Base-by-base conservation (phyloP, 768 basidiomycete species). In the Cubamyces sp. region DNA sequence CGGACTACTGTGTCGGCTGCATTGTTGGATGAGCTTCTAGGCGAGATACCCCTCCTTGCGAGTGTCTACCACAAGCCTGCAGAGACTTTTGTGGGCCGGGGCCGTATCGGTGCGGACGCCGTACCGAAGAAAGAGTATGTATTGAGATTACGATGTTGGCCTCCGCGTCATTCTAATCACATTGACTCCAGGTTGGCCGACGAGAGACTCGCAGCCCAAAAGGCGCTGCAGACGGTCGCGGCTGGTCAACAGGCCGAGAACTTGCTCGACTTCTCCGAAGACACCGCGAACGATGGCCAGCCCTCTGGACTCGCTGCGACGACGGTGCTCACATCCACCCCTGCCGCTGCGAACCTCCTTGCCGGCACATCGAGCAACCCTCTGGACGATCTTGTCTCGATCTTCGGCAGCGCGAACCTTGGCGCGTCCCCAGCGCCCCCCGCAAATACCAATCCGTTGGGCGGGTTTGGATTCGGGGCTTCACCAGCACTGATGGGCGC, bases 11-110 rank as follows among this genome's bases (percentile, higher is more conserved):
- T 99, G 0, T 81, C 96, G 0, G 84, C 93, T 1, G 92, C 85
- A 0, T 76, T 98, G 18, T 77, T 98, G 34, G 96, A 98, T 70
- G 97, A 98, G 71, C 83, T 99, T 3, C 75, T 98, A 0, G 86
- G 89, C 30, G 97, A 98, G 73, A 84, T 98, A 21, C 94, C 93
- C 1, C 87, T 84, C 46, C 77, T 98, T 19, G 93, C 94, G 5
- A 96, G 94, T 71, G 94, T 96, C 2, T 99, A 99, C 72, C 97
- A 99, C 78, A 98, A 97, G 74, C 97, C 97, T 0, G 88, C 87
- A 39, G 92, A 94, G 72, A 98, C 97, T 0, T 99, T 99, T 70
- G 86, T 99, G 58, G 97, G 96, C 0, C 87, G 87, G 66, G 96
- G 97, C 8, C 83, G 96, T 50, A 81, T 98, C 59, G 90, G 94